Conservation (phyloP, 495 filamentous ascomycete species). For the Astrothelium macrocarpum region DNA sequence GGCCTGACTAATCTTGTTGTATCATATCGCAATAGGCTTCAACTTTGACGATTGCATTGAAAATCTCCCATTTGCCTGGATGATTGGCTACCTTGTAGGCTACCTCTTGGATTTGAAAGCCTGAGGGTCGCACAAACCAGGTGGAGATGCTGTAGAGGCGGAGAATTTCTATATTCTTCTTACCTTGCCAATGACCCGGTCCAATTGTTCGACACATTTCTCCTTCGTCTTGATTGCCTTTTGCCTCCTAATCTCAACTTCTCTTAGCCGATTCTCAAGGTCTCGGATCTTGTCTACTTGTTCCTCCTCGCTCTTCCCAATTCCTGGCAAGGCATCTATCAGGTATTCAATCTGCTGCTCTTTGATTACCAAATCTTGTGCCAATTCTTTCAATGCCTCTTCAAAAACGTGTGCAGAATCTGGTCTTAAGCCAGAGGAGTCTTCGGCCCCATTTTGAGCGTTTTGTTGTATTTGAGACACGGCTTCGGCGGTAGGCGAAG, state of each 20-base stretch:
- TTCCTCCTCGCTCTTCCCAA: constrained; percentile 73
- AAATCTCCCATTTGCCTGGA: no score
- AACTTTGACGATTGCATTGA: no score
- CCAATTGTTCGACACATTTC: constrained; percentile 54
- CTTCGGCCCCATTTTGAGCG: constrained; percentile 14
- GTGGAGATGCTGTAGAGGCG: no score
- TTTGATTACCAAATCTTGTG: constrained; percentile 77
- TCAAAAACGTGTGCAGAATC: constrained; percentile 58
- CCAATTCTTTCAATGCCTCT: constrained; percentile 66
- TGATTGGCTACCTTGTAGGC: no score
- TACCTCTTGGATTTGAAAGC: no score
- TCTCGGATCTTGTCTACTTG: constrained; percentile 66
- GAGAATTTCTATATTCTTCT: no score
- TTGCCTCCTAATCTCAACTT: constrained; percentile 60
- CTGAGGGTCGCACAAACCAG: no score
- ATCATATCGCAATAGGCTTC: no score
- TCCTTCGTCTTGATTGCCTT: constrained; percentile 64
- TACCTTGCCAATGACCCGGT: constrained; percentile 53
- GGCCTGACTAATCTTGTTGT: background rate
- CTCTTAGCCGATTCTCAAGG: constrained; percentile 65
- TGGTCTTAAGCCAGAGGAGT: constrained; percentile 24
- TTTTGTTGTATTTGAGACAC: constrained; percentile 10
- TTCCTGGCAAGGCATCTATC: constrained; percentile 73
- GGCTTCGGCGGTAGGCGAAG: constrained; percentile 17
- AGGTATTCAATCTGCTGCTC: constrained; percentile 90